Base-by-base conservation (phyloP, 1,139 yeast genomes). In the Lodderomyces jiufengensis region DNA sequence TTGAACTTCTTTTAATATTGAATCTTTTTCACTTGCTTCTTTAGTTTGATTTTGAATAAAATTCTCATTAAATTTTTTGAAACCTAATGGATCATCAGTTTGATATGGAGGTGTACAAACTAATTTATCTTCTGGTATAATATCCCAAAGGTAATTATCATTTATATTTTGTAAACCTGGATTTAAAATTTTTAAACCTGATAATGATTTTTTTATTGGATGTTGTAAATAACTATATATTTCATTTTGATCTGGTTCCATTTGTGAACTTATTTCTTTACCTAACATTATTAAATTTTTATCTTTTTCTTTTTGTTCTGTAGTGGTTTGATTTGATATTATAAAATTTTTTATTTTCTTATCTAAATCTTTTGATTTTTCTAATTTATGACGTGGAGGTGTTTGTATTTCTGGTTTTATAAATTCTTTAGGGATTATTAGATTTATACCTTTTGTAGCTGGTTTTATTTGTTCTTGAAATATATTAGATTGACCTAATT, bases 91-190 rank as follows among this genome's bases (percentile, higher is more conserved):
- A 27, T 51, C 44, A 14, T 43, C 36, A 13, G 12, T 26, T 36
- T 61, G 70, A 38, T 59, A 66, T 2, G 73, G 73, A 10, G 68
- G 66, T 3, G 47, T 48, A 8, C 66, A 71, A 49, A 61, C 67
- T 27, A 60, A 46, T 34, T 57, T 59, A 14, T 57, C 63, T 29
- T 55, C 54, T 2, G 74, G 74, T 24, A 64, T 51, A 30, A 65
- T 40, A 11, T 60, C 52, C 74, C 75, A 68, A 28, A 70, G 56
- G 40, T 62, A 66, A 26, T 61, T 68, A 42, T 70, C 72, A 36
- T 63, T 63, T 11, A 70, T 58, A 32, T 60, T 63, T 12, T 59
- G 54, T 39, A 69, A 52, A 14, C 54, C 52, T 3, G 64, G 62
- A 42, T 68, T 67, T 39, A 66, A 45, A 33, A 61, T 61, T 21